Percentiles rank a stretch among this genome's conserved stretches.
Evolutionary conservation across 805 yeast species (phyloP).

Genomic region (Candida peoriensis): DNA sequence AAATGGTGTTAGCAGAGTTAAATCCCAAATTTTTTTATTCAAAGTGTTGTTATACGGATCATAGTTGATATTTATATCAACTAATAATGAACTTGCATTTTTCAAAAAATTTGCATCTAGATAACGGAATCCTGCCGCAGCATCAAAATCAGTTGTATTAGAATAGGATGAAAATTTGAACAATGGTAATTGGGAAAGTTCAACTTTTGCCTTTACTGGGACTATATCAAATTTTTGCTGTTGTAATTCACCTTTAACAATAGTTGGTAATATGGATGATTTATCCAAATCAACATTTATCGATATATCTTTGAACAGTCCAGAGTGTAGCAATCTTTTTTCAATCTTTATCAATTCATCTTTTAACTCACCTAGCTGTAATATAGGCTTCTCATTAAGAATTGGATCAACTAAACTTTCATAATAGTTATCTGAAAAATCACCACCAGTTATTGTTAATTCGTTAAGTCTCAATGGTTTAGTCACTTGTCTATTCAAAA

Average conservation of each 20-base stretch:
- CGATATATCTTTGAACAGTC: conserved; percentile 37
- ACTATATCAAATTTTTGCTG: conserved; percentile 23
- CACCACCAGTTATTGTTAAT: conserved; percentile 21
- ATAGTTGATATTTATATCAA: conserved; percentile 43
- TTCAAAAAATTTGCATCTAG: conserved; percentile 48
- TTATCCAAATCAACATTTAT: conserved; percentile 38
- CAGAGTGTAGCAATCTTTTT: conserved; percentile 36
- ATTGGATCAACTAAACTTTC: conserved; percentile 41
- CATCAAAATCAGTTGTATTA: conserved; percentile 29
- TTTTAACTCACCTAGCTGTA: conserved; percentile 38
- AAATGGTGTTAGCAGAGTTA: conserved; percentile 41
- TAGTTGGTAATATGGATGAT: conserved; percentile 9
- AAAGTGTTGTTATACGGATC: conserved; percentile 41
- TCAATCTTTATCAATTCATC: conserved; percentile 29
- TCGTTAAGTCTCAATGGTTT: conserved; percentile 17
- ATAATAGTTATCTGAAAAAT: conserved; percentile 40
- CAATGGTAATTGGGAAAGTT: conserved; percentile 30
- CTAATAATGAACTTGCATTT: conserved; percentile 47
- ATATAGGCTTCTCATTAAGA: conserved; percentile 22
- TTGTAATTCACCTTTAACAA: conserved; percentile 3
- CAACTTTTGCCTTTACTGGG: conserved; percentile 41
- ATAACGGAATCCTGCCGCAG: conserved; percentile 30
- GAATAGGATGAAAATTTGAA: conserved; percentile 30
- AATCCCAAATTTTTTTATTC: conserved; percentile 45
- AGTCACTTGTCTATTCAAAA: conserved; percentile 14